Base-by-base conservation (phyloP, 805 yeast genomes). In the Pichia occidentalis region DNA sequence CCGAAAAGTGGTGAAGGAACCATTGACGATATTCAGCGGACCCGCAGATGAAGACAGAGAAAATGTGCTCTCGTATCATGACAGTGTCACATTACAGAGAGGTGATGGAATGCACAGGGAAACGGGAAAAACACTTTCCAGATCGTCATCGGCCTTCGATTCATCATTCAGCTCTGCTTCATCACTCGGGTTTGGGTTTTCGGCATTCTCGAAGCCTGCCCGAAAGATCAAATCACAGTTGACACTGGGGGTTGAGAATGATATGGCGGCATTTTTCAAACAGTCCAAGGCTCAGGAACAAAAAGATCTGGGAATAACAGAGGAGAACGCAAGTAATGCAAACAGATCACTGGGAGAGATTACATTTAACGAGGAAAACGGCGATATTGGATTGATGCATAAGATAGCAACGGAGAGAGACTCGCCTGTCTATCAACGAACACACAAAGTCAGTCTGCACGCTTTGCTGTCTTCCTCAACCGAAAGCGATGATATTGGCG, bases 381-480 rank as follows among this genome's bases (percentile, higher is more conserved):
- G 45, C 4, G 46, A 44, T 23, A 36, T 44, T 8, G 27, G 47
- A 20, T 39, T 38, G 7, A 46, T 45, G 22, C 57, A 56, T 37
- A 54, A 61, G 34, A 49, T 61, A 34, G 53, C 51, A 14, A 60
- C 66, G 3, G 50, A 62, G 29, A 48, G 58, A 16, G 62, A 61
- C 41, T 55, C 59, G 2, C 57, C 57, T 4, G 28, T 46, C 2
- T 38, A 44, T 17, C 49, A 42, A 13, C 44, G 53, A 32, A 49
- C 46, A n/a, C 48, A 32, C 19, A 43, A 40, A 19, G 36, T 39
- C 5, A 38, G 29, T 29, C 21, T 34, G 18, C 36, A 29, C 16
- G 19, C 34, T 6, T 16, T 40, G 11, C 24, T 38, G 21, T 37
- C 42, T 8, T 34, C 38, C 4, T 32, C 43, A 8, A 36, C 24